Conservation (phyloP, 345 rosid species). For the thale cress (Arabidopsis thaliana) region TAIR10.1 NC_003076.8:4587501-4588000, state of each 20-base stretch:
- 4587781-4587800: background rate
- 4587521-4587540: slow-evolving; percentile 26
- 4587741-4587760: background rate
- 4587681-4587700: background rate
- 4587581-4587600: background rate
- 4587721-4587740: background rate
- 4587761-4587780: background rate
- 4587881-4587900: background rate
- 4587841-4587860: background rate
- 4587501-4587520: slow-evolving; percentile 31
- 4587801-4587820: too few relatives aligned
- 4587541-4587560: background rate
- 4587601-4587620: background rate
- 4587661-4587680: background rate
- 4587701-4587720: too few relatives aligned
- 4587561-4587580: background rate
- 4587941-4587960: too few relatives aligned
- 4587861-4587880: background rate
- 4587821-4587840: too few relatives aligned
- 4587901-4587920: slow-evolving; percentile 3
- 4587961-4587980: slow-evolving; percentile 8
- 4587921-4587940: background rate
- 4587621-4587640: background rate
- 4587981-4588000: slow-evolving; percentile 27
- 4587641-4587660: background rate